Percentiles rank a stretch among this genome's conserved stretches.
phyloP scores from a whole-genome alignment of 2,329 filamentous ascomycete genomes.

The Daldinia sp. region DNA sequence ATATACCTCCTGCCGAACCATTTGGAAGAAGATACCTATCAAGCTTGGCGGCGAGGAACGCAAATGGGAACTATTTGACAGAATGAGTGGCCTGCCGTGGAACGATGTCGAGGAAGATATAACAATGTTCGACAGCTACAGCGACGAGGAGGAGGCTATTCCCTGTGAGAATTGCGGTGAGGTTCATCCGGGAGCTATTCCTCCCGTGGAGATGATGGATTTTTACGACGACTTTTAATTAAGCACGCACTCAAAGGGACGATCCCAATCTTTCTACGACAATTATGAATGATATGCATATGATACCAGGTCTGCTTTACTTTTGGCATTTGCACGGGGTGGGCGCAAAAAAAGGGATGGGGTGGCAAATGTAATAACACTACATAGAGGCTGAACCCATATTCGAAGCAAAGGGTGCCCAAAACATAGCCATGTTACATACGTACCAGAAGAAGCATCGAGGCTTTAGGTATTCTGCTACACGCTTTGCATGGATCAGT shows the following conservation, averaged over 20 bases:
- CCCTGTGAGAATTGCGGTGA: conserved; percentile 46
- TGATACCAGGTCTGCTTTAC: conserved; percentile 40
- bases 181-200: conserved; percentile 44
- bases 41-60: conserved; percentile 53
- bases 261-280: conserved; percentile 24
- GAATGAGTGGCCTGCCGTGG: conserved; percentile 46
- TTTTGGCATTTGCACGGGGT: conserved; percentile 17
- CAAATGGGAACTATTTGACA: conserved; percentile 59
- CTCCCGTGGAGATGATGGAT: conserved; percentile 43
- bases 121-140: conserved; percentile 42
- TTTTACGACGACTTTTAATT: conserved; percentile 40
- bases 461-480: not conserved
- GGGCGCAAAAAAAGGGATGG: conserved; percentile 10
- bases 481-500: not conserved
- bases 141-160: conserved; percentile 39
- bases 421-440: conserved; percentile 10
- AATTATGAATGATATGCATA: conserved; percentile 37
- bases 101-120: conserved; percentile 44
- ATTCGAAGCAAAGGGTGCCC: not conserved
- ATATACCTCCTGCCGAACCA: conserved; percentile 54
- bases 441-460: not conserved
- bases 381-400: conserved; percentile 3
- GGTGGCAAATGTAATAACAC: conserved; percentile 8
- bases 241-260: not conserved
- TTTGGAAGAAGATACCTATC: conserved; percentile 61